Percentiles rank a stretch among this genome's conserved stretches.
Conservation (phyloP, 1,284 basidiomycete genomes). For the Boletellus sp. region DNA sequence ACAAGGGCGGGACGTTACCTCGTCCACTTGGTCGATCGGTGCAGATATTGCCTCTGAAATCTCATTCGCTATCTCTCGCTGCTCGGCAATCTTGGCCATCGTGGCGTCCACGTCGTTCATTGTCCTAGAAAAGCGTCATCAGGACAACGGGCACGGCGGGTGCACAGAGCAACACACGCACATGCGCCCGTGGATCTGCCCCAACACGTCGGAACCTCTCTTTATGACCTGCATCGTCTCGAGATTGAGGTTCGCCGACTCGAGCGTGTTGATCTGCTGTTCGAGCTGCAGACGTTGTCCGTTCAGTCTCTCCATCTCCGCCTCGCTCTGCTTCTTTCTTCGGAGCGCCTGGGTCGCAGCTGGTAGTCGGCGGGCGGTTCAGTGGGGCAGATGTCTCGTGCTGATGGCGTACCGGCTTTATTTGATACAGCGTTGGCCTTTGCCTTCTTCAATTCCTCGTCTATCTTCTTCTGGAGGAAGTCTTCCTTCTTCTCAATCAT, state of each 20-base stretch:
- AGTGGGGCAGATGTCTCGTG: slow-evolving; percentile 7
- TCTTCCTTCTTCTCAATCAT: slow-evolving; percentile 99
- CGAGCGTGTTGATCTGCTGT: slow-evolving; percentile 95
- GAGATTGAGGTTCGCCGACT: slow-evolving; percentile 96
- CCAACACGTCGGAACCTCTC: slow-evolving; percentile 89
- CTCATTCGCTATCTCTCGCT: slow-evolving; percentile 93
- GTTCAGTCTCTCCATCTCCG: slow-evolving; percentile 84
- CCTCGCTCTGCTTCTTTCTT: slow-evolving; percentile 90
- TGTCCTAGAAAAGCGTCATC: slow-evolving; percentile 48
- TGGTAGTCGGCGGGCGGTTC: slow-evolving; percentile 10
- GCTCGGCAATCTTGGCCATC: slow-evolving; percentile 89
- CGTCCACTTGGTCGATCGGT: slow-evolving; percentile 70
- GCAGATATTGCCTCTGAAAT: slow-evolving; percentile 93
- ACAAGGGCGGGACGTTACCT: slow-evolving; percentile 47
- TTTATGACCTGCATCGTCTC: slow-evolving; percentile 99
- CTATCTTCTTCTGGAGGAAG: slow-evolving; percentile 93
- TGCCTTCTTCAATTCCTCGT: slow-evolving; percentile 91
- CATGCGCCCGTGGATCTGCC: slow-evolving; percentile 90
- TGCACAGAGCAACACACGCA: slow-evolving; percentile 43
- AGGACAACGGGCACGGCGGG: neutral
- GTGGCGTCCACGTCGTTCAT: slow-evolving; percentile 91
- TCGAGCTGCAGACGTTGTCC: slow-evolving; percentile 92
- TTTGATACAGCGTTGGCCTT: slow-evolving; percentile 91
- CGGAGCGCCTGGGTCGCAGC: slow-evolving; percentile 84
- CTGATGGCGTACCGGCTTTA: slow-evolving; percentile 73